Conservation (phyloP, 495 filamentous ascomycete species). For the Talaromyces stipitatus region DNA sequence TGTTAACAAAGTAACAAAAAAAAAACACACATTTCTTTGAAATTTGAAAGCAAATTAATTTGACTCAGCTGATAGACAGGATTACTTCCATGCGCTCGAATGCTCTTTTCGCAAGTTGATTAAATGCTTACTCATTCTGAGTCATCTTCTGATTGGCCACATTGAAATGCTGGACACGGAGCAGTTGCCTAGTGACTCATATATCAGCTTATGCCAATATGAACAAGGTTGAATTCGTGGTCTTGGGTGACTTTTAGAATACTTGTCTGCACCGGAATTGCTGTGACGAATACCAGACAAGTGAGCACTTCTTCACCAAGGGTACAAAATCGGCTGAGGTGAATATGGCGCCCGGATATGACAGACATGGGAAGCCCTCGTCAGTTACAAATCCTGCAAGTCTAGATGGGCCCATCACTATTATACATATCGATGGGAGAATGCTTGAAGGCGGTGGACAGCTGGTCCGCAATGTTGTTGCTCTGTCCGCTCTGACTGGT, state of each 20-base stretch:
- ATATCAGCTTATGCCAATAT: background rate
- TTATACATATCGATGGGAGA: conserved; percentile 51
- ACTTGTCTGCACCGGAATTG: background rate
- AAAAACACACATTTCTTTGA: no score
- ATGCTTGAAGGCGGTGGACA: conserved; percentile 84
- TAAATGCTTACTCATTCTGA: background rate
- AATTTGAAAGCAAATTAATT: no score
- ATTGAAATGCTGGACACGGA: background rate
- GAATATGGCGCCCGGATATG: background rate
- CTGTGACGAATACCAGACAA: background rate
- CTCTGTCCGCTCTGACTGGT: conserved; percentile 58
- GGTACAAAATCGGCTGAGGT: background rate
- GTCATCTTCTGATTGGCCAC: background rate
- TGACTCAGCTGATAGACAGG: background rate
- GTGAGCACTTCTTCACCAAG: background rate
- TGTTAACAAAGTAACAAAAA: background rate
- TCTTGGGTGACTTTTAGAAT: background rate
- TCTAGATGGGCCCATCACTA: background rate
- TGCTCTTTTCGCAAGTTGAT: no score
- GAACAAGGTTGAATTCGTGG: background rate
- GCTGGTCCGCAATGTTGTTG: conserved; percentile 64
- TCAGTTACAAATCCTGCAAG: background rate
- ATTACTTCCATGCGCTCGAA: background rate
- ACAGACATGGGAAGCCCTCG: background rate
- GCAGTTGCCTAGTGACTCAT: background rate